Evolutionary conservation across 1,284 basidiomycete species (phyloP).

Genomic region (Ceratobasidium papillatum): DNA sequence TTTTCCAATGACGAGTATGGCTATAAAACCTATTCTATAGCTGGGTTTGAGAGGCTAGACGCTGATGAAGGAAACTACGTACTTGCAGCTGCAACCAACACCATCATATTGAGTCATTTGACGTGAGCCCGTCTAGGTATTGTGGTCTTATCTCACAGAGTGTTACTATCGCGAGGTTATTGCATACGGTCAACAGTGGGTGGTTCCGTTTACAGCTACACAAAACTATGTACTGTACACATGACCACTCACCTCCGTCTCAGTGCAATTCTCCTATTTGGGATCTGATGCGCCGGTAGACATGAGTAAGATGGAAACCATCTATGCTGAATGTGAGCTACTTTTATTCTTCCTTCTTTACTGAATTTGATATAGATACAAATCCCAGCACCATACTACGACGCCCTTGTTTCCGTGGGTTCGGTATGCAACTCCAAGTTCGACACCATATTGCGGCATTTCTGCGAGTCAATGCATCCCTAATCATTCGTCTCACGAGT

Average conservation of each 20-base stretch:
- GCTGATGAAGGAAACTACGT: too few species aligned
- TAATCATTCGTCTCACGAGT: not conserved
- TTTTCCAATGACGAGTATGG: too few species aligned
- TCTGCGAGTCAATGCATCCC: not conserved
- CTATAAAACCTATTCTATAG: too few species aligned
- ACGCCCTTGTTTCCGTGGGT: not conserved
- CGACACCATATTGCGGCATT: constrained; percentile 1
- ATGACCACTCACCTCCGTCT: not conserved
- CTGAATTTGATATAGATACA: not conserved
- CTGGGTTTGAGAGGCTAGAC: too few species aligned
- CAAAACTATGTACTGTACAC: too few species aligned
- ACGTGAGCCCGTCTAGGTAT: too few species aligned
- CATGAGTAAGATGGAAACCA: constrained; percentile 7
- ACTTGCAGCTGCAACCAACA: too few species aligned
- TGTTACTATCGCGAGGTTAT: too few species aligned
- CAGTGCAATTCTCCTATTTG: constrained; percentile 15
- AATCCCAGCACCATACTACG: not conserved
- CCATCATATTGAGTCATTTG: too few species aligned
- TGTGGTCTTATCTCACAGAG: too few species aligned
- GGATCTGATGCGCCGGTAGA: constrained; percentile 14
- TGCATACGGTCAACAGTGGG: too few species aligned
- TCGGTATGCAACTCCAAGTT: not conserved
- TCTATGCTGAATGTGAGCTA: constrained; percentile 2
- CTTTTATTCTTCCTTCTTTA: not conserved
- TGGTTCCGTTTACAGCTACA: too few species aligned